These are phyloP conservation scores for Fusarium coffeatum DNA, from an alignment of 2,329 filamentous ascomycete species.

Conservation along the genomic window DNA sequence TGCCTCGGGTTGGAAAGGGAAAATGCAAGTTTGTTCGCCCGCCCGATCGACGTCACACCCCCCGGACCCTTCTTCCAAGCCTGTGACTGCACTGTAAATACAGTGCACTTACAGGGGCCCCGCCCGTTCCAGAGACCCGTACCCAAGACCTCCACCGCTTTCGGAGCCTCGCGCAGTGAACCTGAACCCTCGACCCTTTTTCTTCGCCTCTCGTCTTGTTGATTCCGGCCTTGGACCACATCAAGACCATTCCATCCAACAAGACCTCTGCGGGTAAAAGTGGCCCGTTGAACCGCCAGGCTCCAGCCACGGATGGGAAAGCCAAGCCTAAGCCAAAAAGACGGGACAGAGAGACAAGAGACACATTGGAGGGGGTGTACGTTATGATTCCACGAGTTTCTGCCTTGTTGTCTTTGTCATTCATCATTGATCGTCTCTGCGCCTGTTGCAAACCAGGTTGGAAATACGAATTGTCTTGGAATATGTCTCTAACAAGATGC, in stretches of 20 bases:
- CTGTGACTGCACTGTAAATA: slow-evolving; percentile 1
- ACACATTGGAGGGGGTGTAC: slow-evolving; percentile 29
- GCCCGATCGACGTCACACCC: slow-evolving; percentile 43
- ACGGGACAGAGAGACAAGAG: slow-evolving; percentile 7
- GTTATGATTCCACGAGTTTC: slow-evolving; percentile 39
- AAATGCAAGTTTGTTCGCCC: slow-evolving; percentile 31
- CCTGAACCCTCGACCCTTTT: not conserved
- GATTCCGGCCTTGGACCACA: slow-evolving; percentile 33
- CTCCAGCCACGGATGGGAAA: not conserved
- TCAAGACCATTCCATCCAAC: slow-evolving; percentile 23
- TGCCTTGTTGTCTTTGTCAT: slow-evolving; percentile 32
- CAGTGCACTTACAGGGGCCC: slow-evolving; percentile 9
- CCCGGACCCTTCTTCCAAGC: slow-evolving; percentile 16
- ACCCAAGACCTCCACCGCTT: slow-evolving; percentile 43
- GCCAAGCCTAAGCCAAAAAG: slow-evolving; percentile 4
- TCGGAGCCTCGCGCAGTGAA: slow-evolving; percentile 45
- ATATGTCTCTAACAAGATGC: not conserved
- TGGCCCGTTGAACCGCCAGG: slow-evolving; percentile 33
- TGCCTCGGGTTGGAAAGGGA: slow-evolving; percentile 27
- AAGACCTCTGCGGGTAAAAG: slow-evolving; percentile 45
- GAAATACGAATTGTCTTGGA: slow-evolving; percentile 1
- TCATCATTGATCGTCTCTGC: not conserved
- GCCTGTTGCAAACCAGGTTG: not conserved
- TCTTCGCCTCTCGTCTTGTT: slow-evolving; percentile 8
- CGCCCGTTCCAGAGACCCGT: not conserved